Base-by-base conservation (phyloP, 2,329 filamentous ascomycete species). In the Nectriaceae sp. region DNA sequence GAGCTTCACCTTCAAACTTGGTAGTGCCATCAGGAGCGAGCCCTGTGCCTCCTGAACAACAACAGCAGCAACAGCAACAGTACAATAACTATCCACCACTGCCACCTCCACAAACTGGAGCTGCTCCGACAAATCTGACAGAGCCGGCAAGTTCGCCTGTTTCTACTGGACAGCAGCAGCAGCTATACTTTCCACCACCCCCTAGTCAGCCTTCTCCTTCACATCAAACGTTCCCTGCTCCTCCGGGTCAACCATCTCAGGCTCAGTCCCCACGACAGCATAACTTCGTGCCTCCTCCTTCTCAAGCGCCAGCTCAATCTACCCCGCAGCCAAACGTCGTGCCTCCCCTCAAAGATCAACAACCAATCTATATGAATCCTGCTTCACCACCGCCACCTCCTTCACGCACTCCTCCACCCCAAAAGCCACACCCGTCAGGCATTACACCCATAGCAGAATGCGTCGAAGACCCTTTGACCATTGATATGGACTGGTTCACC, bases 401-500 rank as follows among this genome's bases (percentile, higher is more conserved):
- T 4, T 8, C 26, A 2, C 26, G 24, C 16, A 60, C 58, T 2
- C 56, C 60, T 1, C 47, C 39, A 4, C 53, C 52, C 13, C 53
- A 55, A 10, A 26, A 39, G 3, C 10, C 49, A 6, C 54, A 59
- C 21, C 21, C 44, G 8, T 56, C 42, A 0, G 58, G 61, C 8
- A 47, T 51, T 6, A 45, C 49, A 15, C 43, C 57, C 5, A 55
- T 63, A 2, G 49, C 59, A 0, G 55, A 64, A 39, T 73, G 70
- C 46, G 59, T 68, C 24, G 56, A 63, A 18, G 52, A 42, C 1
- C 57, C 59, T 2, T 50, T 64, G 18, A 52, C 62, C 0, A 65
- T 66, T 15, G 38, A 61, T 0, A 64, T 70, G 5, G 62, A 68
- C 11, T 75, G 72, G 71, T 70, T 72, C 53, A 58, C 56, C 3